Evolutionary conservation across 2,329 filamentous ascomycete genomes (phyloP).

Genomic region (Emergomyces pasteurianus): DNA sequence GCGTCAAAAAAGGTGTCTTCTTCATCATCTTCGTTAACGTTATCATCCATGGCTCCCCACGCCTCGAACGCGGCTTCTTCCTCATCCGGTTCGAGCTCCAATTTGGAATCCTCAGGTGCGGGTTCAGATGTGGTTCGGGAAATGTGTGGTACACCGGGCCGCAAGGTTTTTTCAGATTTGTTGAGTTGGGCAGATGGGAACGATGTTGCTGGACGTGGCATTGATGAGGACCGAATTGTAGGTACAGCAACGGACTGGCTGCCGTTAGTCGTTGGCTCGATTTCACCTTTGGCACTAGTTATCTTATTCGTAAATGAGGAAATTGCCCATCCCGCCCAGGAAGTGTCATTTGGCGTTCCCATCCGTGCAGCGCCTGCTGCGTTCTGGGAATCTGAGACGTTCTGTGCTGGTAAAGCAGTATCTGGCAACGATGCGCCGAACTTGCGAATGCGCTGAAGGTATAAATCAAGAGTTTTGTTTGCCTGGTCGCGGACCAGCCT

Average conservation of each 20-base stretch:
- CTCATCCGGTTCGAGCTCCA: conserved; percentile 38
- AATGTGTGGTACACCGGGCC: conserved; percentile 19
- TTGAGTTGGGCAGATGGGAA: conserved; percentile 17
- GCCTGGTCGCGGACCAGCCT: conserved; percentile 78
- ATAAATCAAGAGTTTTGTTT: conserved; percentile 76
- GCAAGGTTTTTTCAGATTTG: conserved; percentile 15
- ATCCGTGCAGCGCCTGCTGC: conserved; percentile 53
- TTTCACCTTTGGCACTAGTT: conserved; percentile 72
- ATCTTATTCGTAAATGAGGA: conserved; percentile 97
- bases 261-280: conserved; percentile 45
- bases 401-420: conserved; percentile 48
- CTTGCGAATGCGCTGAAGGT: conserved; percentile 71
- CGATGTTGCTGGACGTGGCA: conserved; percentile 32
- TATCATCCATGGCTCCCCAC: conserved; percentile 58
- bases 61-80: conserved; percentile 56
- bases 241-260: conserved; percentile 32
- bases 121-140: conserved; percentile 31
- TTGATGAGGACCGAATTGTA: conserved; percentile 34
- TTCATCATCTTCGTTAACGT: conserved; percentile 39
- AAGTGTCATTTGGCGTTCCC: conserved; percentile 58
- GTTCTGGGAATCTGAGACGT: conserved; percentile 25
- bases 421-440: conserved; percentile 68
- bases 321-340: conserved; percentile 95
- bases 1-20: conserved; percentile 37
- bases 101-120: conserved; percentile 22